A percentile compares a stretch with the other conserved stretches of the same genome.
Evolutionary conservation across 345 rosid species (phyloP).

Genomic region (Lepidium africanum): DNA sequence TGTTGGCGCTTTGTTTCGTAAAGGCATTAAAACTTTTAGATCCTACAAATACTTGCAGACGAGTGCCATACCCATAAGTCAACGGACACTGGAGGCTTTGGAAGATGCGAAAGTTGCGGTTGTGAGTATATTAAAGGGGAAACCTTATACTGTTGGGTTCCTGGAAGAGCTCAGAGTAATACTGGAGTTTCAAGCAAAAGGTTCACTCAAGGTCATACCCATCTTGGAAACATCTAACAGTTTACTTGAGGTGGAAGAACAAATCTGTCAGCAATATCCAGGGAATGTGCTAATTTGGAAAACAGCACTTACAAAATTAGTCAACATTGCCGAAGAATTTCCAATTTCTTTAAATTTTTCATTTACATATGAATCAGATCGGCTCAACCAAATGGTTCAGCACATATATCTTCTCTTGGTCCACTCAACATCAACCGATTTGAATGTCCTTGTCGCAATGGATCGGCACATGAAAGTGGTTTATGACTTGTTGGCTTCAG

Average conservation of each 20-base stretch:
- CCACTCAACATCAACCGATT: not conserved
- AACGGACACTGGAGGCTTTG: not conserved
- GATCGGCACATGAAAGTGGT: slow-evolving; percentile 1
- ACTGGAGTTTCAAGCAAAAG: not conserved
- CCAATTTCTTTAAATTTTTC: not conserved
- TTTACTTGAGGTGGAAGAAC: not conserved
- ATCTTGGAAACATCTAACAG: not conserved
- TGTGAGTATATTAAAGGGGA: not conserved
- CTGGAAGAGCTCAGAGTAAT: not conserved
- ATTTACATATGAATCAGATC: not conserved
- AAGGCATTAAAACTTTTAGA: not conserved
- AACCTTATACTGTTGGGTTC: not conserved
- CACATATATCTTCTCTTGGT: not conserved
- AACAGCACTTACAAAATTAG: not conserved
- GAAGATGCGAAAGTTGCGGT: not conserved
- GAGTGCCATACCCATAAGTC: not conserved
- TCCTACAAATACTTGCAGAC: not conserved
- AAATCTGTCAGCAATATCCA: not conserved
- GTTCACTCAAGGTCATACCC: slow-evolving; percentile 6
- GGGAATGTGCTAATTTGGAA: not conserved
- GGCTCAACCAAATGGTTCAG: not conserved
- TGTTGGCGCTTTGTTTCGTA: not conserved
- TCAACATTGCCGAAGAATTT: not conserved
- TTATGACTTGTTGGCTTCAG: not conserved
- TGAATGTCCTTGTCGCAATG: not conserved